Evolutionary conservation across 208 protist genomes (phyloP).

Genomic region (Leishmania tarentolae): DNA sequence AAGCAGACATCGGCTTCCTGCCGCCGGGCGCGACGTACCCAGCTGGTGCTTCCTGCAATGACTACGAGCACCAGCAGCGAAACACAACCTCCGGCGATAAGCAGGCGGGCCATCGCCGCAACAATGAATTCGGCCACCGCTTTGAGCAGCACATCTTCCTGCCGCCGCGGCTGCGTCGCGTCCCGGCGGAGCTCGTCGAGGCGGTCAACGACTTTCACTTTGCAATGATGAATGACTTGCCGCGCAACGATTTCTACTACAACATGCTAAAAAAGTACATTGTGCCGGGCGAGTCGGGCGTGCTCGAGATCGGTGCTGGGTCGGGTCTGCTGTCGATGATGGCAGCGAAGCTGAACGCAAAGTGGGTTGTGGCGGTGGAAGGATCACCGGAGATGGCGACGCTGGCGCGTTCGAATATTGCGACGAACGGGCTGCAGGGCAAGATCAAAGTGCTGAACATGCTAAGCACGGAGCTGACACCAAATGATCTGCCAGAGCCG

Average conservation of each 20-base stretch:
- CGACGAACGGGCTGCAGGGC: conserved; percentile 71
- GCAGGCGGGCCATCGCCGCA: conserved; percentile 3
- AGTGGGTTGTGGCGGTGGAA: conserved; percentile 93
- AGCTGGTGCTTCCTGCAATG: background rate
- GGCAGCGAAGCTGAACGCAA: conserved; percentile 87
- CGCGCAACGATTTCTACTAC: conserved; percentile 92
- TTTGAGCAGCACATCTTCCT: conserved; percentile 80
- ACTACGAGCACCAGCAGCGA: background rate
- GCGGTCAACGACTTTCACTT: conserved; percentile 95
- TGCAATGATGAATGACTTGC: conserved; percentile 94
- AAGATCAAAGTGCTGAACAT: conserved; percentile 86
- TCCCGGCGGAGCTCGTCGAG: conserved; percentile 73
- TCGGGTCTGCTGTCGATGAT: conserved; percentile 92
- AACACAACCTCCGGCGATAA: background rate
- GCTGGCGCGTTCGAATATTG: conserved; percentile 79
- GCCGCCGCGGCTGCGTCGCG: conserved; percentile 61
- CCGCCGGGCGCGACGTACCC: conserved; percentile 47
- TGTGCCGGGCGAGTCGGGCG: conserved; percentile 71
- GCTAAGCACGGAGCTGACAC: conserved; percentile 83
- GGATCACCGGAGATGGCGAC: conserved; percentile 82
- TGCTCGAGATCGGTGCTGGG: conserved; percentile 93
- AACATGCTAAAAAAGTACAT: conserved; percentile 72
- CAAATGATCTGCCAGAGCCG: conserved; percentile 58
- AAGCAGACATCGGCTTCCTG: conserved; percentile 50
- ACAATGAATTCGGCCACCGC: conserved; percentile 61